These are phyloP conservation scores for Ogataea methanolica DNA, from an alignment of 805 yeast species.

Conservation along the genomic window DNA sequence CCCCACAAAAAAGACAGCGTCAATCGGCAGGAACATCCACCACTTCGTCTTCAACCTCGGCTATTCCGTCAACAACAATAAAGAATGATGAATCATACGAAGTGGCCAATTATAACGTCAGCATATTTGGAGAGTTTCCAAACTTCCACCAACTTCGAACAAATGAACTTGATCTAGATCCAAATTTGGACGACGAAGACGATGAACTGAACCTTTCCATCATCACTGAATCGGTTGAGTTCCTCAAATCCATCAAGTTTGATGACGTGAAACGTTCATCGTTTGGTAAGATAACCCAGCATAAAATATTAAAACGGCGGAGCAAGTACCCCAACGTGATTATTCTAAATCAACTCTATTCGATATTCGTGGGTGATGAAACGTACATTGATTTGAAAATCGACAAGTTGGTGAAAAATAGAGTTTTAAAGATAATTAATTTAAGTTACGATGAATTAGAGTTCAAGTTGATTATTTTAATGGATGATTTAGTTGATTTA, in stretches of 20 bases:
- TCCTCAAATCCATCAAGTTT: slow-evolving; percentile 16
- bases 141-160: slow-evolving; percentile 6
- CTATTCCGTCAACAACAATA: background rate
- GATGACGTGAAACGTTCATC: slow-evolving; percentile 11
- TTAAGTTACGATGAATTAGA: slow-evolving; percentile 13
- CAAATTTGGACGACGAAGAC: slow-evolving; percentile 11
- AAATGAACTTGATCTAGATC: slow-evolving; percentile 6
- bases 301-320: slow-evolving; percentile 11
- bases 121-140: slow-evolving; percentile 10
- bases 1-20: slow-evolving; percentile 5
- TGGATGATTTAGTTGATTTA: slow-evolving; percentile 16
- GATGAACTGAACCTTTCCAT: slow-evolving; percentile 11
- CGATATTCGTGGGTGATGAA: slow-evolving; percentile 41
- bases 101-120: slow-evolving; percentile 12
- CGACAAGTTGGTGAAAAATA: slow-evolving; percentile 33
- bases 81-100: slow-evolving; percentile 8
- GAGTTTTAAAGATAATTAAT: slow-evolving; percentile 29
- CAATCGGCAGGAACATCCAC: background rate
- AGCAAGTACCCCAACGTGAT: slow-evolving; percentile 34
- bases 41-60: background rate
- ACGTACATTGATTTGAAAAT: slow-evolving; percentile 47
- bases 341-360: slow-evolving; percentile 44
- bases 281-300: too few relatives aligned
- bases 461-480: slow-evolving; percentile 21
- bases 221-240: slow-evolving; percentile 15